These are phyloP conservation scores for Metschnikowia baotianmanensis DNA, from an alignment of 805 yeast species.

Conservation along the genomic window DNA sequence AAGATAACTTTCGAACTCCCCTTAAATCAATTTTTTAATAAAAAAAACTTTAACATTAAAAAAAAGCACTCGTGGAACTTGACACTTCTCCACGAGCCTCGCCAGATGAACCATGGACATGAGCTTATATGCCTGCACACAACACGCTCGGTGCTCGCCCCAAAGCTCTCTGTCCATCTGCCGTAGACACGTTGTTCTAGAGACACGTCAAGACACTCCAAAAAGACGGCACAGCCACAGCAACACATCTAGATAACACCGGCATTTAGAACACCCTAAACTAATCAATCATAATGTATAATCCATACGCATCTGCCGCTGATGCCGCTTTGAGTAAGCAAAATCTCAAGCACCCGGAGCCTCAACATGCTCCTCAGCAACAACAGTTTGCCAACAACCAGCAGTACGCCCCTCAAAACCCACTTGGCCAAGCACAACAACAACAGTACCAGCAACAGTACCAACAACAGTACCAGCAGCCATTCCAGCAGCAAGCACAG, in stretches of 20 bases:
- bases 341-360: slow-evolving; percentile 21
- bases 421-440: slow-evolving; percentile 4
- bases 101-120: too few relatives aligned
- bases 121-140: not conserved
- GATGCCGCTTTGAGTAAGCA: slow-evolving; percentile 15
- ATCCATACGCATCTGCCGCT: slow-evolving; percentile 36
- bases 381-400: not conserved
- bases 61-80: too few relatives aligned
- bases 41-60: too few relatives aligned
- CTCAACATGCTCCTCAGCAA: slow-evolving; percentile 17
- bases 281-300: slow-evolving; percentile 27
- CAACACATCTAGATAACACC: too few relatives aligned
- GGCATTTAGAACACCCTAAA: too few relatives aligned
- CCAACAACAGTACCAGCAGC: slow-evolving; percentile 10
- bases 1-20: too few relatives aligned
- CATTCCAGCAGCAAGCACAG: slow-evolving; percentile 22
- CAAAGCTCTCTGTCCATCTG: too few relatives aligned
- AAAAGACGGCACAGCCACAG: not conserved
- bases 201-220: too few relatives aligned
- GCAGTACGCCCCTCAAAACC: not conserved
- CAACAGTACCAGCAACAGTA: slow-evolving; percentile 20
- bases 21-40: too few relatives aligned
- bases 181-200: too few relatives aligned
- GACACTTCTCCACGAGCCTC: too few relatives aligned
- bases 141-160: not conserved